Evolutionary conservation across 768 basidiomycete genomes (phyloP), one percentile per base, ranked within the genome.

Genomic region (Phaffia australis): DNA sequence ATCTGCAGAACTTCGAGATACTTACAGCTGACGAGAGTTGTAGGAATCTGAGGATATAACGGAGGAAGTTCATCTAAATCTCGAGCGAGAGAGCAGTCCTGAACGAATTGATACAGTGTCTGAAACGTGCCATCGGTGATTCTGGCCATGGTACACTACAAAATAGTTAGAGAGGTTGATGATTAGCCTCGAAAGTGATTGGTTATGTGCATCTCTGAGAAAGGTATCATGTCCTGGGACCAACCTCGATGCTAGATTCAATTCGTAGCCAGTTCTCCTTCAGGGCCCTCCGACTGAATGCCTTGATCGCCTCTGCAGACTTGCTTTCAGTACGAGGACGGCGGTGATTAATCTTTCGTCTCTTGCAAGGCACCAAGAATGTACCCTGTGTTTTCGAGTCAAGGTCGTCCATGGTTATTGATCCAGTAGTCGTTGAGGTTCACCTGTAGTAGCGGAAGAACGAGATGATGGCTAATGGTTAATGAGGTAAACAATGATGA

Each of bases 321-420:
- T n/a, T 25, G 15, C 16, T 58, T 29, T 57, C 29, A 21, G 29
- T 29, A 21, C 27, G 21, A 23, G 48, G 48, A 47, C 35, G 29
- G 21, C 25, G 32, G 32, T 58, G 57, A 30, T 30, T 21, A 9
- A 27, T 42, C 46, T 61, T 61, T 15, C 60, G 60, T 25, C 52
- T 61, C 25, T 32, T 23, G 23, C 49, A 61, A 8, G 60, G 52
- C 49, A 61, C 50, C 27, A 61, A 51, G 60, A 61, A 61, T 30
- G 60, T 61, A 15, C 60, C 60, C 52, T 61, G 60, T 2, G 60
- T 61, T n/a, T 51, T 42, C 1, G 60, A 61, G 47, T 47, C 23
- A 23, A 61, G 48, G 48, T 61, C 60, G 35, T 42, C 35, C 35
- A 42, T 42, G 6, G 35, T 11, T 42, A 11, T 42, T 42, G 11